phyloP scores from a whole-genome alignment of 176 grass and related monocot species.

The Ensete ventricosum region DNA sequence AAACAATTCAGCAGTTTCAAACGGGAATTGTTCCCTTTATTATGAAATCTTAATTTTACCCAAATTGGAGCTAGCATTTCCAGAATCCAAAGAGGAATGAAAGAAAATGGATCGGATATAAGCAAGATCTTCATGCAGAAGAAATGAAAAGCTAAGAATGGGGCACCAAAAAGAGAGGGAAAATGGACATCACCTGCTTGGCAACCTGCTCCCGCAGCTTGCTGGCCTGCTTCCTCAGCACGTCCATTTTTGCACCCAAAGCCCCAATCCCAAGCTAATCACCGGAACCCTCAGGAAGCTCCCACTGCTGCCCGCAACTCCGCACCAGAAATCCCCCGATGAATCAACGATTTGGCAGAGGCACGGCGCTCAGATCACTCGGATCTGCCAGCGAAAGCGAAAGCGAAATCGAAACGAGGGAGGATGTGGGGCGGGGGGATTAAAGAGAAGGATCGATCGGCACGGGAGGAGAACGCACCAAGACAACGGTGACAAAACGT shows the following conservation, averaged over 20 bases:
- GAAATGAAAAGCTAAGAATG: not conserved
- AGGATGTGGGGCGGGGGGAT: not conserved
- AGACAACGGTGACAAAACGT: not conserved
- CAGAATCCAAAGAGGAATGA: not conserved
- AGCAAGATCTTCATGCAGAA: not conserved
- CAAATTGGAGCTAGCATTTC: not conserved
- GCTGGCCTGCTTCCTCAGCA: slow-evolving; percentile 84
- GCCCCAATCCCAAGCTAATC: slow-evolving; percentile 1
- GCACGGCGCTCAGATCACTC: not conserved
- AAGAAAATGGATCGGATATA: not conserved
- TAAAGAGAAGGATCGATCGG: not conserved
- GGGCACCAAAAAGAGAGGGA: not conserved
- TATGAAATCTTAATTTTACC: too few relatives aligned
- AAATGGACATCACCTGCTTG: slow-evolving; percentile 52
- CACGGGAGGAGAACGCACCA: not conserved
- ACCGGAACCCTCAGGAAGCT: not conserved
- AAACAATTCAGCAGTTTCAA: not conserved
- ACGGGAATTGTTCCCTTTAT: not conserved
- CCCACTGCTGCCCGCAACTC: not conserved
- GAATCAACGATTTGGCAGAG: not conserved
- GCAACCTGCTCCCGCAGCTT: slow-evolving; percentile 92
- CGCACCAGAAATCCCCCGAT: not conserved
- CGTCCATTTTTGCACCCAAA: slow-evolving; percentile 42
- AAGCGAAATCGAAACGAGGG: not conserved
- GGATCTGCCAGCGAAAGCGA: not conserved